phyloP scores from a whole-genome alignment of 768 basidiomycete species.

The Postia placenta region DNA sequence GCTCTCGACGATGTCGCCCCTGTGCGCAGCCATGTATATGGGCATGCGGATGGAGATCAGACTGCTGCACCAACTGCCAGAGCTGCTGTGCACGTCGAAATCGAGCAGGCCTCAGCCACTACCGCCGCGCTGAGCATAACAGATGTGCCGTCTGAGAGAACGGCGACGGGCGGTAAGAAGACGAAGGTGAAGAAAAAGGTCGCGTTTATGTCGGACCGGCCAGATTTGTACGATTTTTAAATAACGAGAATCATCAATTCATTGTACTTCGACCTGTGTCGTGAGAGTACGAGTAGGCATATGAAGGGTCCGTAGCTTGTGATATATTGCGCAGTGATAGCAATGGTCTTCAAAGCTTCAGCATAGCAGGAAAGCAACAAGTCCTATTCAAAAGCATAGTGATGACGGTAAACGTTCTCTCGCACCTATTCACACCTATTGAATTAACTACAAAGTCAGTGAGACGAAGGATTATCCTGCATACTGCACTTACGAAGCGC shows the following conservation, averaged over 20 bases:
- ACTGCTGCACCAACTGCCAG: constrained; percentile 11
- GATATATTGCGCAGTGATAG: too few species aligned
- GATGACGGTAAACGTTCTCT: not conserved
- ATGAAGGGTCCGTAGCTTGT: too few species aligned
- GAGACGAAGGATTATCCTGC: not conserved
- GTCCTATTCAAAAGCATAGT: not conserved
- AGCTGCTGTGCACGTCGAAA: constrained; percentile 38
- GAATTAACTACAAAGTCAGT: not conserved
- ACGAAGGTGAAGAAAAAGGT: constrained; percentile 59
- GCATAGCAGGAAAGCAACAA: not conserved
- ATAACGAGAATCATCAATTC: too few species aligned
- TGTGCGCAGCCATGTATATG: not conserved
- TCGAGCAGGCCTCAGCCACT: constrained; percentile 29
- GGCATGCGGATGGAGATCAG: not conserved
- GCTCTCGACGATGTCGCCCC: constrained; percentile 14
- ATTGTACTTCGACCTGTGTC: too few species aligned
- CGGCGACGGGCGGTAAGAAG: constrained; percentile 36
- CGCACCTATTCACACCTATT: not conserved
- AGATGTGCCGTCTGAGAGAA: not conserved
- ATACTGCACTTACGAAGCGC: not conserved
- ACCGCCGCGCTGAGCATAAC: not conserved
- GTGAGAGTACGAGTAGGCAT: too few species aligned
- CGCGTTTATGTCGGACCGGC: constrained; percentile 58
- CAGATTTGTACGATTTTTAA: constrained; percentile 71
- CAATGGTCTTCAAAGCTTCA: too few species aligned